Evolutionary conservation across 768 basidiomycete species (phyloP), one percentile per base, ranked within the genome.

Genomic region (Boletus rubescentipes): DNA sequence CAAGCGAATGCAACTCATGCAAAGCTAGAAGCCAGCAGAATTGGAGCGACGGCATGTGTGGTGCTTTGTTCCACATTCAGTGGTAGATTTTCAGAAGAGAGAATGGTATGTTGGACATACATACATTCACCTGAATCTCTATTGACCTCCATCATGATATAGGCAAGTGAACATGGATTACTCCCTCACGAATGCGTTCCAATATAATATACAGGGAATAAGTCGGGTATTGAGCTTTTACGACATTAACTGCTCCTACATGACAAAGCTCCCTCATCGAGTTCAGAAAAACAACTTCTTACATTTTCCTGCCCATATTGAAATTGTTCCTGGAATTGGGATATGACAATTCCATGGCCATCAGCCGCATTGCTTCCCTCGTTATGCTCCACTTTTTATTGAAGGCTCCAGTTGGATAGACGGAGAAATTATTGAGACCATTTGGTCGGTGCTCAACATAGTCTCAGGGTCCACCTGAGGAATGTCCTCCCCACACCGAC

Each of bases 311-410:
- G n/a, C n/a, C n/a, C n/a, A n/a, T n/a, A n/a, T n/a, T n/a, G 29
- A 50, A 1, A 54, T 71, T 4, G 46, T 58, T 0, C 45, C 35
- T 0, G 65, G 58, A 3, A 69, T 71, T 9, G 61, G 67, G 0
- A 50, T 65, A 0, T 69, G 64, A 52, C 65, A 70, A 41, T 55
- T 69, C 0, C 67, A 69, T 47, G 68, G 43, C 0, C 66, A 70
- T 47, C 47, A 51, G 14, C 44, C 57, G 0, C 35, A 67, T 21
- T 73, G 72, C 46, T 64, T 62, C 11, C 46, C 37, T 2, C 0
- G 34, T 16, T 57, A 53, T 31, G 6, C 29, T 3, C 42, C 38
- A 1, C 4, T 39, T 1, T 60, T 48, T 11, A 53, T 57, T 5
- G 2, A 11, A 1, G 53, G 49, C 0, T 15, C 32, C 0, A 49